These are phyloP conservation scores for Coemansia sp. DNA, from an alignment of 192 early-diverging fungal species.

Conservation along the genomic window DNA sequence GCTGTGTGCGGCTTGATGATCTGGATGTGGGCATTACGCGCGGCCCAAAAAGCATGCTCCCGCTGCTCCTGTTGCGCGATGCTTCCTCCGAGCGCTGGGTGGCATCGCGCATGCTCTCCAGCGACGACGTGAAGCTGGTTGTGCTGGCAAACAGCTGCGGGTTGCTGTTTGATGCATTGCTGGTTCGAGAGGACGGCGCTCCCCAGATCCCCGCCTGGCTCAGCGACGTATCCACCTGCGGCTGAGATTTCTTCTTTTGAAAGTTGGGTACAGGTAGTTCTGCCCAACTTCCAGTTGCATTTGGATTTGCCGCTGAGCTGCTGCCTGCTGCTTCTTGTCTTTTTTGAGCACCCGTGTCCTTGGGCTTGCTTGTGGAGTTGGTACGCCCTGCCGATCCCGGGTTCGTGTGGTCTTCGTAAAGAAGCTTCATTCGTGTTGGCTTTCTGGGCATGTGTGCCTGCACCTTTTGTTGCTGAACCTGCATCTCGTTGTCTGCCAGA, in stretches of 20 bases:
- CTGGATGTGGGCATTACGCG: conserved; percentile 51
- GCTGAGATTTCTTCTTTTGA: conserved; percentile 3
- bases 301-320: background rate
- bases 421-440: conserved; percentile 52
- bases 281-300: background rate
- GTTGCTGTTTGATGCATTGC: conserved; percentile 1
- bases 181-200: conserved; percentile 14
- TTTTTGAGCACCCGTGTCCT: conserved; percentile 1
- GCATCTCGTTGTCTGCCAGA: conserved; percentile 55
- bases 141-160: conserved; percentile 12
- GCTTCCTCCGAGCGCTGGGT: conserved; percentile 39
- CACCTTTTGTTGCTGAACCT: conserved; percentile 54
- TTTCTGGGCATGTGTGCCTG: conserved; percentile 49
- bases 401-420: conserved; percentile 51
- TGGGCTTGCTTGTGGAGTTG: conserved; percentile 20
- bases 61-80: conserved; percentile 22
- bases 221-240: conserved; percentile 16
- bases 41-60: conserved; percentile 55
- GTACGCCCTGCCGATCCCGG: conserved; percentile 29
- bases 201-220: conserved; percentile 44
- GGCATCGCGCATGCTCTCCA: conserved; percentile 53
- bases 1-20: conserved; percentile 28
- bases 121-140: conserved; percentile 42
- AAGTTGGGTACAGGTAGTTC: conserved; percentile 4
- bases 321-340: conserved; percentile 9